Conservation (phyloP, 1,284 basidiomycete species). For the Erythrobasidium hasegawianum region DNA sequence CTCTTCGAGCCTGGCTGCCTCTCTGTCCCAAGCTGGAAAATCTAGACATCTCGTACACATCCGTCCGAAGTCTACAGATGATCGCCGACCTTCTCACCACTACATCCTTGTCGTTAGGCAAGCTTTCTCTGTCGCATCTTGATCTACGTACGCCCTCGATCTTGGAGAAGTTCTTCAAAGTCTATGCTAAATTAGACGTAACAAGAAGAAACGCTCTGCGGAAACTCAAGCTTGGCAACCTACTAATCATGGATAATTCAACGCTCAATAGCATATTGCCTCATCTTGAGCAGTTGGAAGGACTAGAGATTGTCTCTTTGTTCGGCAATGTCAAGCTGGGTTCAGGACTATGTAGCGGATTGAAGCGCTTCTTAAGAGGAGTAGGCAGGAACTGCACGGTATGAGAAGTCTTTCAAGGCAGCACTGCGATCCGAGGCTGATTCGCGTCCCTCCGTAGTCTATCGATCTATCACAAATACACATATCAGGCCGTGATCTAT, state of each 20-base stretch:
- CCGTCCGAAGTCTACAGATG: constrained; percentile 41
- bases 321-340: constrained; percentile 25
- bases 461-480: constrained; percentile 25
- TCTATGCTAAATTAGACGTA: constrained; percentile 14
- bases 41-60: constrained; percentile 44
- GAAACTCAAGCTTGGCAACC: constrained; percentile 40
- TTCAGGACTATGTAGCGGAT: constrained; percentile 10
- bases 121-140: constrained; percentile 43
- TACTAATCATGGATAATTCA: constrained; percentile 32
- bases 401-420: not conserved
- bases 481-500: constrained; percentile 12
- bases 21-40: constrained; percentile 39
- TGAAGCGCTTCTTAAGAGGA: constrained; percentile 11
- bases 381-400: constrained; percentile 23
- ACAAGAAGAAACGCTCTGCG: constrained; percentile 32
- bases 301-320: constrained; percentile 38
- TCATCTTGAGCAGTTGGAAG: constrained; percentile 36
- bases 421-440: not conserved
- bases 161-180: constrained; percentile 40
- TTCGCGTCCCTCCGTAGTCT: not conserved
- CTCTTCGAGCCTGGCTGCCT: constrained; percentile 40
- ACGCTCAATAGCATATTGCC: constrained; percentile 36
- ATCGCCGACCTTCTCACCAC: constrained; percentile 37
- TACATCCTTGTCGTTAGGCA: constrained; percentile 36
- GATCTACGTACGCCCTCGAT: constrained; percentile 36